Percentiles rank a stretch among this genome's conserved stretches.
These are phyloP conservation scores for Mollisia scopiformis DNA, from an alignment of 2,329 filamentous ascomycete genomes.

Conservation along the genomic window DNA sequence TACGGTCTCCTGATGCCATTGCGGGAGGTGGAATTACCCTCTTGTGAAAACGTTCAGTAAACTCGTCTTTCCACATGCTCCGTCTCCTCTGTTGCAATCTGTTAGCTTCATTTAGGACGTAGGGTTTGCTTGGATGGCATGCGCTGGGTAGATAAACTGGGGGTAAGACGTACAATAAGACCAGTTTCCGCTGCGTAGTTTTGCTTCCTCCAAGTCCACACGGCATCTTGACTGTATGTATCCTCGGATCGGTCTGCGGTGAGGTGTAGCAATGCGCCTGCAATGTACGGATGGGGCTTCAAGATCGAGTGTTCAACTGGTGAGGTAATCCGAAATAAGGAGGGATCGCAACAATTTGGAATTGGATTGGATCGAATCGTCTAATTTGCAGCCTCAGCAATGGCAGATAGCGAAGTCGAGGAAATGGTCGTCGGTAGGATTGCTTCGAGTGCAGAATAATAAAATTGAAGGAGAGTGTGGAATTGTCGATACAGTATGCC, in stretches of 20 bases:
- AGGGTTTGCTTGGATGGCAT: background rate
- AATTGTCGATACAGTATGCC: background rate
- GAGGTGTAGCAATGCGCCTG: background rate
- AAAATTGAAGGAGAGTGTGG: background rate
- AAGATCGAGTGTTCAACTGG: background rate
- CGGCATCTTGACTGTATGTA: slow-evolving; percentile 28
- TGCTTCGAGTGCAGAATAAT: no score
- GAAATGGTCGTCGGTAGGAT: no score
- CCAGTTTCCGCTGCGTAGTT: slow-evolving; percentile 75
- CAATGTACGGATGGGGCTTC: background rate
- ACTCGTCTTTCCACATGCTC: slow-evolving; percentile 96
- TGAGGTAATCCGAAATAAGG: background rate
- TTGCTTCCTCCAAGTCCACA: slow-evolving; percentile 54
- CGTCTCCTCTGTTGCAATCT: slow-evolving; percentile 72
- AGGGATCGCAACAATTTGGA: background rate
- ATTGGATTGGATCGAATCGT: background rate
- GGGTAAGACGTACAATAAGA: slow-evolving; percentile 63
- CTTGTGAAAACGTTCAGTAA: slow-evolving; percentile 97
- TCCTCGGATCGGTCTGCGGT: background rate
- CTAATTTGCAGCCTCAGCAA: background rate
- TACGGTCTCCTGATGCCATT: background rate
- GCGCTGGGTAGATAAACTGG: no score
- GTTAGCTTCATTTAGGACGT: background rate
- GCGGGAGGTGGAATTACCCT: slow-evolving; percentile 63
- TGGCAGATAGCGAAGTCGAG: background rate